Evolutionary conservation across 352 stramenopile genomes (phyloP), one percentile per base, ranked within the genome.

Genomic region (Pythium brachiatum): DNA sequence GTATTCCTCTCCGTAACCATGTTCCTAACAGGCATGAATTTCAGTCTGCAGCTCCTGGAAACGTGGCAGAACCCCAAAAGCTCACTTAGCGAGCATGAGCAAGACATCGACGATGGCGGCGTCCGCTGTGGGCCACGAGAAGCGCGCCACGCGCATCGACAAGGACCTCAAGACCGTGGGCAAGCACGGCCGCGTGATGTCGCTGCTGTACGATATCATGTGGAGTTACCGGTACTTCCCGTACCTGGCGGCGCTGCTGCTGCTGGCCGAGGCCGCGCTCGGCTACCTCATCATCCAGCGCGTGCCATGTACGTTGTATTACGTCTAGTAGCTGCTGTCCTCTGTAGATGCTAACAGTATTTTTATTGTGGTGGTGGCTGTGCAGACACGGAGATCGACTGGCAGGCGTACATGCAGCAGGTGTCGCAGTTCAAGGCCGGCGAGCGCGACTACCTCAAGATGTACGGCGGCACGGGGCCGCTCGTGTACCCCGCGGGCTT

Each of bases 401-500:
- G 96, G 96, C 84, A 91, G 64, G 97, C 97, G 16, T 99, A 99
- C 81, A 99, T 99, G 97, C 81, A 99, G 82, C 93, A 99, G 75
- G 97, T 99, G 26, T 81, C 89, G 60, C 69, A 83, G 29, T 97
- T 97, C 69, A 83, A 98, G 41, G 76, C 82, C 43, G 97, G 96
- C 60, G 94, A 99, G 72, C 83, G 90, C 29, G 87, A 99, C 76
- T 99, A 99, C 76, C 53, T 87, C 31, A 89, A 98, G 52, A 97
- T 99, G 63, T 76, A 86, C 41, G 97, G 97, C 32, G 87, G 95
- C 66, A 99, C 97, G 4, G 97, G 97, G 1, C 97, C 97, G 31
- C 71, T 99, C 6, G 97, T 99, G 39, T 99, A 99, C 73, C 97
- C 97, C 13, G 97, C 97, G 29, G 96, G 94, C 50, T 99, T 99